A percentile compares a stretch with the other conserved stretches of the same genome.
These are phyloP conservation scores for Starmera caribaea DNA, from an alignment of 805 yeast genomes.

Conservation along the genomic window DNA sequence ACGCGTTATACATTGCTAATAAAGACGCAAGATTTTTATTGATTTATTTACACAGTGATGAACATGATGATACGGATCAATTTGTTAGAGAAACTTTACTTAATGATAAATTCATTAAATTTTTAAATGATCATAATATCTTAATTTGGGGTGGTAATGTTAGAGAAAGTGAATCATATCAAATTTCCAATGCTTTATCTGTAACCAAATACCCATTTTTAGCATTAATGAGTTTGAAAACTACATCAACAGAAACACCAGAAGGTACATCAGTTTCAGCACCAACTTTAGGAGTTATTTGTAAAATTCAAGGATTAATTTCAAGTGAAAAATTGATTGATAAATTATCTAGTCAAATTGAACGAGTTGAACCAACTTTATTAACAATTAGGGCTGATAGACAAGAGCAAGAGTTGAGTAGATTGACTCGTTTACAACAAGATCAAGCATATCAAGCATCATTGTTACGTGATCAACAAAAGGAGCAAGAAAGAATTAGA, in stretches of 20 bases:
- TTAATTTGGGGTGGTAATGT: constrained; percentile 86
- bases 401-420: constrained; percentile 47
- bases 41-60: constrained; percentile 63
- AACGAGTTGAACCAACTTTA: constrained; percentile 53
- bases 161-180: constrained; percentile 73
- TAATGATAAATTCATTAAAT: constrained; percentile 36
- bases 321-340: constrained; percentile 33
- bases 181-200: constrained; percentile 65
- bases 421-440: constrained; percentile 57
- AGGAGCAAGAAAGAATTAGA: constrained; percentile 32
- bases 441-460: constrained; percentile 70
- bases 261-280: constrained; percentile 42
- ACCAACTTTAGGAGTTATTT: constrained; percentile 52
- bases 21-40: constrained; percentile 62
- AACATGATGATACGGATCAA: constrained; percentile 49
- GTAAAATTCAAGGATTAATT: constrained; percentile 51
- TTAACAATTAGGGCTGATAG: constrained; percentile 52
- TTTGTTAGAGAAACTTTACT: constrained; percentile 48
- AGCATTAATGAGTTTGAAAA: constrained; percentile 65
- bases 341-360: constrained; percentile 35
- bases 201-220: constrained; percentile 74
- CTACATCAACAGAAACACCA: constrained; percentile 39
- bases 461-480: constrained; percentile 52
- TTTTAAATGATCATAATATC: constrained; percentile 39
- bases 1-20: constrained; percentile 64